These are phyloP conservation scores for Vitis riparia DNA, from an alignment of 164 flowering plant genomes.

Conservation along the genomic window DNA sequence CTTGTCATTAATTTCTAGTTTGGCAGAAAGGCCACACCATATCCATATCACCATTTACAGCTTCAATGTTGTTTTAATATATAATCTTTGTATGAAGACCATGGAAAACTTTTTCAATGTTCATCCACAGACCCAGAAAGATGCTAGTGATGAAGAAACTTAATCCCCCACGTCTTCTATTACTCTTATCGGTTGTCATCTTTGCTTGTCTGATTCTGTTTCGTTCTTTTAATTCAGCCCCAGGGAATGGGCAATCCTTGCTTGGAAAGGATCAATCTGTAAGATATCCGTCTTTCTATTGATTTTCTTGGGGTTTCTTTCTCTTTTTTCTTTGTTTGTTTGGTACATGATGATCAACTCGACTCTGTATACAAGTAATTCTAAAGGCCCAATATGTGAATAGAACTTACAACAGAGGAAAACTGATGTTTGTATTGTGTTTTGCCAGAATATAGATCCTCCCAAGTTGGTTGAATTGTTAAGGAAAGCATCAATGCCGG, in stretches of 20 bases:
- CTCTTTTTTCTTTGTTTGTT: neutral
- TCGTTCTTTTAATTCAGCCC: constrained; percentile 2
- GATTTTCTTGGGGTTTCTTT: neutral
- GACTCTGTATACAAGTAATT: too few relatives aligned
- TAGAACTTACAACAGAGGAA: too few relatives aligned
- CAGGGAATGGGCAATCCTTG: neutral
- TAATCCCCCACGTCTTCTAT: neutral
- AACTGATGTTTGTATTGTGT: too few relatives aligned
- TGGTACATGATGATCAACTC: too few relatives aligned
- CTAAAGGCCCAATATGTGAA: too few relatives aligned
- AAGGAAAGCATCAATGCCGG: constrained; percentile 26
- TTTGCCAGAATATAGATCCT: too few relatives aligned
- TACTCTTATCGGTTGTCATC: constrained; percentile 7
- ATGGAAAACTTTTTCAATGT: too few relatives aligned
- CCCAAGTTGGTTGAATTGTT: constrained; percentile 20
- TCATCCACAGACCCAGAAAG: neutral
- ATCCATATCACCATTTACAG: too few relatives aligned
- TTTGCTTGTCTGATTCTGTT: constrained; percentile 7
- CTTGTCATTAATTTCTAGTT: too few relatives aligned
- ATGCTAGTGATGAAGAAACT: constrained; percentile 2
- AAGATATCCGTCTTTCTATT: neutral
- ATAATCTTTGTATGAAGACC: too few relatives aligned
- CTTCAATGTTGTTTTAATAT: too few relatives aligned
- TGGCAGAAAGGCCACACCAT: too few relatives aligned
- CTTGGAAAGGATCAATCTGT: constrained; percentile 7